A percentile compares a stretch with the other conserved stretches of the same genome.
phyloP scores from a whole-genome alignment of 2,329 filamentous ascomycete genomes.

The Monilinia fructicola region DNA sequence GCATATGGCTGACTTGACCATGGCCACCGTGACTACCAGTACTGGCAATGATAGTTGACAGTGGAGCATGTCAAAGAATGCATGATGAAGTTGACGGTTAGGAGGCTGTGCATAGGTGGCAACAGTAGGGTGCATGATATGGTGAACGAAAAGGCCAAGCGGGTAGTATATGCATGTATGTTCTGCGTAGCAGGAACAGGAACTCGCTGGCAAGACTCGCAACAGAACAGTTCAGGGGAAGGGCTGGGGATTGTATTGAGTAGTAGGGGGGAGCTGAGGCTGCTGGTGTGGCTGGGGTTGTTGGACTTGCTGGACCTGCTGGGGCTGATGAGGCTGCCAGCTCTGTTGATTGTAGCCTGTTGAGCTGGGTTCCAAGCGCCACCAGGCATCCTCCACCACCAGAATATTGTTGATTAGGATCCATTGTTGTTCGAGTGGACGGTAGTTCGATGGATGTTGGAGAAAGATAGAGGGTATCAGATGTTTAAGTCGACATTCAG shows the following conservation, averaged over 20 bases:
- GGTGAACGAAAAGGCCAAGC: neutral
- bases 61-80: neutral
- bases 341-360: neutral
- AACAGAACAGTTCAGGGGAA: neutral
- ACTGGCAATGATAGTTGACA: neutral
- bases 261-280: neutral
- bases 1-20: neutral
- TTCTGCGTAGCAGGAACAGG: too few relatives aligned
- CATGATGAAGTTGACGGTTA: neutral
- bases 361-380: conserved; percentile 1
- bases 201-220: neutral
- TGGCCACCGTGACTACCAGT: too few relatives aligned
- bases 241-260: neutral
- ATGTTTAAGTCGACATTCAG: neutral
- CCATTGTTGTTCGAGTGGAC: neutral
- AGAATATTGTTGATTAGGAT: neutral
- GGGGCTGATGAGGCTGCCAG: neutral
- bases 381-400: neutral
- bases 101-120: neutral
- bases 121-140: neutral
- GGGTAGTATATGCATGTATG: conserved; percentile 14
- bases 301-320: neutral
- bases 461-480: neutral
- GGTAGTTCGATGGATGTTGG: neutral
- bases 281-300: neutral